A percentile compares a stretch with the other conserved stretches of the same genome.
phyloP scores from a whole-genome alignment of 257 asterid species.

The Agastache rugosa region DNA sequence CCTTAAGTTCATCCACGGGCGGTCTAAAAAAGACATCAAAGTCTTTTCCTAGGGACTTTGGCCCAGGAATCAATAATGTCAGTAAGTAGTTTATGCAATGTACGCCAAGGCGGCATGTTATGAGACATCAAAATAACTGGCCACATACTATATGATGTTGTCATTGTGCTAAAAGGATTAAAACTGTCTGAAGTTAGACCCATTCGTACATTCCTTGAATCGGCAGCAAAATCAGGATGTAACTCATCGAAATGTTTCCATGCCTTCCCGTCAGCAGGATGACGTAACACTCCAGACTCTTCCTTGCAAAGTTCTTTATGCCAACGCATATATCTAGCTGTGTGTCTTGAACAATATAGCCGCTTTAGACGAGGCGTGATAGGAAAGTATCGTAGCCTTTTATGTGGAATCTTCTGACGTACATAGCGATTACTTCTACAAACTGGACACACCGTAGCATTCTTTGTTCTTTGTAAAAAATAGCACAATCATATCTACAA shows the following conservation, averaged over 20 bases:
- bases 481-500: background rate
- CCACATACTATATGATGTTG: background rate
- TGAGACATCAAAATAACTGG: background rate
- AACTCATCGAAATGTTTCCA: too few species aligned
- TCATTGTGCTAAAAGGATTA: background rate
- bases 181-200: background rate
- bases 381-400: background rate
- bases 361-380: background rate
- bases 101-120: conserved; percentile 8
- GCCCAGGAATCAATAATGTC: background rate
- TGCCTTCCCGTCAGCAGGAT: too few species aligned
- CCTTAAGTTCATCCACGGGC: conserved; percentile 1
- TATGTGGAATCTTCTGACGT: background rate
- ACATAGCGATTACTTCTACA: background rate
- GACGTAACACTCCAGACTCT: too few species aligned
- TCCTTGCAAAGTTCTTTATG: too few species aligned
- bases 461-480: background rate
- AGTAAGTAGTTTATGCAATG: background rate
- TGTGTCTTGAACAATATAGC: background rate
- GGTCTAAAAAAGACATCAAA: conserved; percentile 17
- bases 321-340: too few species aligned
- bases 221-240: too few species aligned
- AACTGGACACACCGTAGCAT: background rate
- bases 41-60: conserved; percentile 5
- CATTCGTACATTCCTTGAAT: background rate